Percentiles rank a stretch among this genome's conserved stretches.
Conservation (phyloP, 1,284 basidiomycete species). For the Athelia psychrophila region DNA sequence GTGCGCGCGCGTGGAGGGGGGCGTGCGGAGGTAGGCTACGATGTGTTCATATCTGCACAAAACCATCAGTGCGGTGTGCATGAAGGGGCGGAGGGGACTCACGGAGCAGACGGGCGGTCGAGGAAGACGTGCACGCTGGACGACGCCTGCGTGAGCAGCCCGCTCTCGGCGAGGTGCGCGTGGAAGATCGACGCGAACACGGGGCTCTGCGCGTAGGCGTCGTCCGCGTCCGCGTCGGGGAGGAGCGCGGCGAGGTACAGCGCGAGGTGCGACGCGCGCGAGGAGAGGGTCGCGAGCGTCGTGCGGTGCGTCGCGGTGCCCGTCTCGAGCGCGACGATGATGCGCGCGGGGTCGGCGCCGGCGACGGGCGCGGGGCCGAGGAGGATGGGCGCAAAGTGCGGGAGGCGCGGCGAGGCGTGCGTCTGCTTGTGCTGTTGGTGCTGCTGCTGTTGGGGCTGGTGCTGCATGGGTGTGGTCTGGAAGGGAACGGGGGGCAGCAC, state of each 20-base stretch:
- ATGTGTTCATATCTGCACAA: slow-evolving; percentile 61
- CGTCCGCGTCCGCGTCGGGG: slow-evolving; percentile 34
- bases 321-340: slow-evolving; percentile 70
- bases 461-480: slow-evolving; percentile 6
- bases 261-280: slow-evolving; percentile 64
- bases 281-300: slow-evolving; percentile 60
- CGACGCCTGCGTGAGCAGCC: slow-evolving; percentile 44
- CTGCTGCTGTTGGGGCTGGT: slow-evolving; percentile 18
- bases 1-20: slow-evolving; percentile 38
- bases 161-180: slow-evolving; percentile 52
- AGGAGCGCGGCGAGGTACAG: slow-evolving; percentile 52
- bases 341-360: slow-evolving; percentile 50
- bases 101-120: slow-evolving; percentile 78
- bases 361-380: slow-evolving; percentile 53
- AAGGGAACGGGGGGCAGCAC: slow-evolving; percentile 54
- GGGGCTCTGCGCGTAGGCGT: slow-evolving; percentile 42
- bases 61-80: slow-evolving; percentile 8
- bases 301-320: slow-evolving; percentile 62
- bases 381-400: slow-evolving; percentile 63
- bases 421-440: slow-evolving; percentile 22
- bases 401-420: slow-evolving; percentile 26
- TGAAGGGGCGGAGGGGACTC: slow-evolving; percentile 30
- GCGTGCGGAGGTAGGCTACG: slow-evolving; percentile 64
- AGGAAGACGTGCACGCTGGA: slow-evolving; percentile 68
- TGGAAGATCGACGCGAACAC: slow-evolving; percentile 27